Evolutionary conservation across 2,329 filamentous ascomycete genomes (phyloP), one percentile per base, ranked within the genome.

Genomic region (Trichoderma breve): DNA sequence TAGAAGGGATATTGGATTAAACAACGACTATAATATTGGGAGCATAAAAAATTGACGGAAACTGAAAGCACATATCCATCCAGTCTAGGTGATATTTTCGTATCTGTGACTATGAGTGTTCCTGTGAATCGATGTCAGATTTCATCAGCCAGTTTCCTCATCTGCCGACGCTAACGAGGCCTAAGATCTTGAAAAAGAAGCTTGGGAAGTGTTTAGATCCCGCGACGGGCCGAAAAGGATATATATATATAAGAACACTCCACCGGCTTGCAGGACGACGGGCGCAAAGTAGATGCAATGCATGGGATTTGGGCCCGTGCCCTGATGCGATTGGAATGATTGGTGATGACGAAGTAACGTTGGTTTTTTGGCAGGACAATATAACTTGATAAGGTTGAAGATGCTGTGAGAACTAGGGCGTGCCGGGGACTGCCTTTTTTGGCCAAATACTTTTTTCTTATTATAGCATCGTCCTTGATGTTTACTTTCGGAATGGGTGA

Each of bases 191-290:
- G 28, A 30, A 47, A 21, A 21, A 65, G 26, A 24, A 32, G 39
- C 53, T 57, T 21, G 26, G 15, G 6, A 15, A 63, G 62, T n/a
- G 7, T n/a, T 43, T 18, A 14, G 62, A 64, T 43, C 65, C 26
- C 65, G 65, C 55, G 65, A 58, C 65, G 65, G 55, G 55, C 65
- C 65, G 65, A 58, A 60, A 68, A 24, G 28, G 28, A n/a, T 24
- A 53, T 32, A n/a, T 43, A 53, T 5, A 15, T 30, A 43, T 47
- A 47, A 47, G n/a, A 21, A 51, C 11, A 51, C 43, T 51, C 43
- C 43, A 68, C 53, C 2, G 53, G 39, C 36, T 18, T 36, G 36
- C 65, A 34, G 36, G 9, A 15, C n/a, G 9, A 32, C 63, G 18
- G 43, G 63, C 43, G 63, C 47, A 57, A 9, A 39, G 8, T 14